Percentiles rank a stretch among this genome's conserved stretches.
Conservation (phyloP, 2,329 filamentous ascomycete species). For the Aspergillus tanneri region DNA sequence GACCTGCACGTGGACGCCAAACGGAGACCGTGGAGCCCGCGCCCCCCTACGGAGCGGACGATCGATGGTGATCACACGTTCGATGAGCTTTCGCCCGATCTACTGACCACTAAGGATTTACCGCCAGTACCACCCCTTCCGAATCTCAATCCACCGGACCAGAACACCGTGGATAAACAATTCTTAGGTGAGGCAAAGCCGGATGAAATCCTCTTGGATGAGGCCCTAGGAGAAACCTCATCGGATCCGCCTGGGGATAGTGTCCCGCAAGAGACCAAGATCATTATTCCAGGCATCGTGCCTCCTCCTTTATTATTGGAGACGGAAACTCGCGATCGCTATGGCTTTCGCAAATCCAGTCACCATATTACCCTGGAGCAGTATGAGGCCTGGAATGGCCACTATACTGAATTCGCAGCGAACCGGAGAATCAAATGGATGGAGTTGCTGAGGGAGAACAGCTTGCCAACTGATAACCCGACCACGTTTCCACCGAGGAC, state of each 20-base stretch:
- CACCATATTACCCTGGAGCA: slow-evolving; percentile 73
- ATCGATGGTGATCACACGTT: slow-evolving; percentile 27
- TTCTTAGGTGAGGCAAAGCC: slow-evolving; percentile 14
- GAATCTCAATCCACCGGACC: slow-evolving; percentile 6
- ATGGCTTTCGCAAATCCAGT: slow-evolving; percentile 87
- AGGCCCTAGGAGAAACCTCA: slow-evolving; percentile 1
- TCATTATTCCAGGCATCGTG: slow-evolving; percentile 37
- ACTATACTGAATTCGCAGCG: slow-evolving; percentile 72
- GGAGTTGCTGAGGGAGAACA: slow-evolving; percentile 71
- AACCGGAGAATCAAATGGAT: slow-evolving; percentile 81
- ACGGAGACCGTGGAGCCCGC: slow-evolving; percentile 29
- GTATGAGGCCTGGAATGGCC: slow-evolving; percentile 77
- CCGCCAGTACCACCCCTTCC: slow-evolving; percentile 23
- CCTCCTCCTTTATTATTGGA: slow-evolving; percentile 38
- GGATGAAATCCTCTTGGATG: slow-evolving; percentile 5
- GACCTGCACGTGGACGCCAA: slow-evolving; percentile 34
- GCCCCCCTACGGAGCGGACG: slow-evolving; percentile 28
- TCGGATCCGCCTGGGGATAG: not conserved
- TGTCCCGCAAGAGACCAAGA: slow-evolving; percentile 19
- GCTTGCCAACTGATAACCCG: slow-evolving; percentile 68
- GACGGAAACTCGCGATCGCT: slow-evolving; percentile 65
- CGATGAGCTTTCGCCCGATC: slow-evolving; percentile 20
- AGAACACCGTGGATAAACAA: slow-evolving; percentile 16
- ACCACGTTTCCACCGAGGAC: slow-evolving; percentile 76
- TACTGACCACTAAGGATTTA: slow-evolving; percentile 21